Percentiles rank a stretch among this genome's conserved stretches.
Evolutionary conservation across 1,284 basidiomycete species (phyloP).

Genomic region (Termitomyces sp.): DNA sequence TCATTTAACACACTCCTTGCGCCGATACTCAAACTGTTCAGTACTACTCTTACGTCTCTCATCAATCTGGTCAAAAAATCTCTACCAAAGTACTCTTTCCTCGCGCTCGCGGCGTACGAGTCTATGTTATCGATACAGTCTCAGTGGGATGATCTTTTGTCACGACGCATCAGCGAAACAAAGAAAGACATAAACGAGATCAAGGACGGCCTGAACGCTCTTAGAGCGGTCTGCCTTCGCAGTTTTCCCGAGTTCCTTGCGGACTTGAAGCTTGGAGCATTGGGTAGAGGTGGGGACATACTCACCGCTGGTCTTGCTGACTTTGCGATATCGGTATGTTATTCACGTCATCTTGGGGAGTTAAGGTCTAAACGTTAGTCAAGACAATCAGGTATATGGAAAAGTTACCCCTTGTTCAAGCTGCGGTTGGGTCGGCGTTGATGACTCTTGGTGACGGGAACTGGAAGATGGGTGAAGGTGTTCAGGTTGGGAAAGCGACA

Average conservation of each 20-base stretch:
- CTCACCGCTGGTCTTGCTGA: conserved; percentile 61
- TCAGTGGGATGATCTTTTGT: conserved; percentile 64
- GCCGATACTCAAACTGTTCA: conserved; percentile 62
- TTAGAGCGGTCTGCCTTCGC: conserved; percentile 64
- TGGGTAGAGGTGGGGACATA: conserved; percentile 41
- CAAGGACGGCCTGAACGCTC: conserved; percentile 58
- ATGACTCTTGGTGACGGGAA: conserved; percentile 74
- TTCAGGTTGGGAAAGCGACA: conserved; percentile 48
- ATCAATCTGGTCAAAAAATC: conserved; percentile 72
- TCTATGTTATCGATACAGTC: conserved; percentile 48
- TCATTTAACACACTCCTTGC: conserved; percentile 58
- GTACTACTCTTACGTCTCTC: conserved; percentile 55
- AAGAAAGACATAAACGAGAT: conserved; percentile 58
- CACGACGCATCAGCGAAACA: conserved; percentile 37
- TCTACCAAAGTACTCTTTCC: conserved; percentile 79
- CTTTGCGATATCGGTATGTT: conserved; percentile 53
- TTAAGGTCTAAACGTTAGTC: conserved; percentile 3
- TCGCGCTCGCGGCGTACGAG: conserved; percentile 67
- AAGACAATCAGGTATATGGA: conserved; percentile 68
- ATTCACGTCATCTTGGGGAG: background rate
- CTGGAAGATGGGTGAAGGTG: conserved; percentile 83
- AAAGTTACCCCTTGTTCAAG: conserved; percentile 60
- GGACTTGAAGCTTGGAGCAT: conserved; percentile 61
- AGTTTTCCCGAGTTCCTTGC: conserved; percentile 79
- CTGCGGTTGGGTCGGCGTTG: conserved; percentile 59